These are phyloP conservation scores for Helotiales sp. DNA, from an alignment of 2,329 filamentous ascomycete genomes.

Conservation along the genomic window DNA sequence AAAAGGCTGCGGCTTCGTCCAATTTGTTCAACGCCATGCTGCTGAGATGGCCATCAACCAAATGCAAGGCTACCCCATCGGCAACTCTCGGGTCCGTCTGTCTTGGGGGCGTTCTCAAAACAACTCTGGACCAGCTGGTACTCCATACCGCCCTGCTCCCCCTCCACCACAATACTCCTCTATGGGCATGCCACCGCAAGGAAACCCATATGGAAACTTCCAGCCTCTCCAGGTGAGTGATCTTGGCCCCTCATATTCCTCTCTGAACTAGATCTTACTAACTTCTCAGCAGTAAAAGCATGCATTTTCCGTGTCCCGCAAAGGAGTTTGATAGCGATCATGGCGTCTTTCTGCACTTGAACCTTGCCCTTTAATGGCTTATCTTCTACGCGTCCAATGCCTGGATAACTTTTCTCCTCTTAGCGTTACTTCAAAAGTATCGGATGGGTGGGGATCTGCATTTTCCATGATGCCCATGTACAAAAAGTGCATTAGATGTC, in stretches of 20 bases:
- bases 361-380: constrained; percentile 31
- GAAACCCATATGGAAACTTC: constrained; percentile 36
- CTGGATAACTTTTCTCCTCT: constrained; percentile 39
- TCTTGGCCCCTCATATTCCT: neutral
- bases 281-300: constrained; percentile 34
- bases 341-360: constrained; percentile 37
- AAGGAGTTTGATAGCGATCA: constrained; percentile 38
- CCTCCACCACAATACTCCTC: constrained; percentile 72
- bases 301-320: constrained; percentile 34
- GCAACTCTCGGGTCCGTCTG: constrained; percentile 94
- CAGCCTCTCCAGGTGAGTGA: constrained; percentile 36
- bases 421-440: constrained; percentile 41
- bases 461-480: constrained; percentile 39
- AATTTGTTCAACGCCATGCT: constrained; percentile 97
- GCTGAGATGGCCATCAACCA: constrained; percentile 99
- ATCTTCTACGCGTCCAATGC: constrained; percentile 37
- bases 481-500: constrained; percentile 40
- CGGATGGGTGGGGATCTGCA: constrained; percentile 38
- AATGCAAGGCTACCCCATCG: constrained; percentile 99
- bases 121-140: constrained; percentile 95
- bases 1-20: constrained; percentile 98
- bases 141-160: constrained; percentile 93
- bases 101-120: constrained; percentile 99
- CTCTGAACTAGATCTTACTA: constrained; percentile 8
- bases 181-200: constrained; percentile 47